Evolutionary conservation across 805 yeast genomes (phyloP).

Genomic region (Kuraishia piskuri): DNA sequence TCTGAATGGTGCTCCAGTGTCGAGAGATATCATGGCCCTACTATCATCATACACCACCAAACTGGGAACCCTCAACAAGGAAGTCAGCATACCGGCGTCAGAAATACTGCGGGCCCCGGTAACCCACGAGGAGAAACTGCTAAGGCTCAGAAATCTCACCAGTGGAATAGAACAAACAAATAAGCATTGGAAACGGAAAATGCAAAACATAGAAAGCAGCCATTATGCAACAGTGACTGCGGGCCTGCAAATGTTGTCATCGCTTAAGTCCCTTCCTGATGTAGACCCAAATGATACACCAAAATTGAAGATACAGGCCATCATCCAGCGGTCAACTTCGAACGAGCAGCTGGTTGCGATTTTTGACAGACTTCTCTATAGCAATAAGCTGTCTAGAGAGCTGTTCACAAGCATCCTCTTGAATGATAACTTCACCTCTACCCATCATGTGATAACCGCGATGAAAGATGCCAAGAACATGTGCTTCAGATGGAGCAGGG

Average conservation of each 20-base stretch:
- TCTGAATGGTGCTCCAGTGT: not conserved
- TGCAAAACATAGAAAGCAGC: not conserved
- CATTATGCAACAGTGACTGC: not conserved
- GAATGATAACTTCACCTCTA: not conserved
- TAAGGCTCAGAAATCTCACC: not conserved
- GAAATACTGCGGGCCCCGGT: not conserved
- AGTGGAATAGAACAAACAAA: not conserved
- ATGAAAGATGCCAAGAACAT: not conserved
- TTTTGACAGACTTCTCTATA: not conserved
- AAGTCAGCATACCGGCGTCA: not conserved
- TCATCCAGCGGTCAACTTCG: not conserved
- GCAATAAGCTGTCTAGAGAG: not conserved
- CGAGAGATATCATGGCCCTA: not conserved
- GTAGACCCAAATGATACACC: not conserved
- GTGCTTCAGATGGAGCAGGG: not conserved
- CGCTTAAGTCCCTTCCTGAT: not conserved
- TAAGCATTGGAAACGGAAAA: not conserved
- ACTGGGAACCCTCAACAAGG: not conserved
- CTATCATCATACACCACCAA: not conserved
- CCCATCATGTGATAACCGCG: not conserved
- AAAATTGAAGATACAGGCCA: not conserved
- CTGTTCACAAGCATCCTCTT: not conserved
- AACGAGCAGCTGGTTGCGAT: not conserved
- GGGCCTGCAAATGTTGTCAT: not conserved
- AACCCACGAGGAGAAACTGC: not conserved